Percentiles rank a stretch among this genome's conserved stretches.
Evolutionary conservation across 441 rosid species (phyloP).

Genomic region (Dalechampia spathulata): DNA sequence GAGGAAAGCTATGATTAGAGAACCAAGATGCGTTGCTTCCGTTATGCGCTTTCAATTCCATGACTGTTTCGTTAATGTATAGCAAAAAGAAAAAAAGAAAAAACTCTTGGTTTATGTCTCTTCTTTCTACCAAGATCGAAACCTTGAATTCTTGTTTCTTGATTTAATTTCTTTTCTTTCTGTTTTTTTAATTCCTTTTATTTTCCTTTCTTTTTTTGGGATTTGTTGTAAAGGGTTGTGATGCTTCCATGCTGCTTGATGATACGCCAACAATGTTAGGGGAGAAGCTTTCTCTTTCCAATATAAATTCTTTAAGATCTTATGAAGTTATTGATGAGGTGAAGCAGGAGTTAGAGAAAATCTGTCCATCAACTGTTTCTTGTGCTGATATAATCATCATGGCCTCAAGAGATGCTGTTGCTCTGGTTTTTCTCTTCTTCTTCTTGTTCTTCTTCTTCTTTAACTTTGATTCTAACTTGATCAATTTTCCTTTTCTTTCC

Average conservation of each 20-base stretch:
- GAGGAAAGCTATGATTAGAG: constrained; percentile 49
- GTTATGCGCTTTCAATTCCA: constrained; percentile 98
- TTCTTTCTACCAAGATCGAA: neutral
- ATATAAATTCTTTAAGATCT: constrained; percentile 77
- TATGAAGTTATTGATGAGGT: constrained; percentile 66
- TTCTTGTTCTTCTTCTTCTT: neutral
- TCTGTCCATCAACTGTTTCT: constrained; percentile 72
- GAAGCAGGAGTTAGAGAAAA: constrained; percentile 67
- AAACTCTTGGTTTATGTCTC: neutral
- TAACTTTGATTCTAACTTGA: neutral
- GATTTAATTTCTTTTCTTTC: neutral
- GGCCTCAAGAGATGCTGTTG: constrained; percentile 93
- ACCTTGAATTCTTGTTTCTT: neutral
- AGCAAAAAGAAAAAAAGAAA: neutral
- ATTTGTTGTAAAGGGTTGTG: constrained; percentile 58
- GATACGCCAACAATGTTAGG: constrained; percentile 84
- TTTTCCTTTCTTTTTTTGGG: neutral
- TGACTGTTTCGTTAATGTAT: constrained; percentile 92
- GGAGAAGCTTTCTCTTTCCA: constrained; percentile 77
- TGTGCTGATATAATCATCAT: constrained; percentile 87
- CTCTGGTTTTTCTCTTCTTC: constrained; percentile 37
- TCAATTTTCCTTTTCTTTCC: neutral
- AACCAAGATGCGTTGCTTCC: constrained; percentile 80
- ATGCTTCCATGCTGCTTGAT: constrained; percentile 81
- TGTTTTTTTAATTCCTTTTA: neutral